Evolutionary conservation across 2,329 filamentous ascomycete species (phyloP).

Genomic region (Penicillium sp.): DNA sequence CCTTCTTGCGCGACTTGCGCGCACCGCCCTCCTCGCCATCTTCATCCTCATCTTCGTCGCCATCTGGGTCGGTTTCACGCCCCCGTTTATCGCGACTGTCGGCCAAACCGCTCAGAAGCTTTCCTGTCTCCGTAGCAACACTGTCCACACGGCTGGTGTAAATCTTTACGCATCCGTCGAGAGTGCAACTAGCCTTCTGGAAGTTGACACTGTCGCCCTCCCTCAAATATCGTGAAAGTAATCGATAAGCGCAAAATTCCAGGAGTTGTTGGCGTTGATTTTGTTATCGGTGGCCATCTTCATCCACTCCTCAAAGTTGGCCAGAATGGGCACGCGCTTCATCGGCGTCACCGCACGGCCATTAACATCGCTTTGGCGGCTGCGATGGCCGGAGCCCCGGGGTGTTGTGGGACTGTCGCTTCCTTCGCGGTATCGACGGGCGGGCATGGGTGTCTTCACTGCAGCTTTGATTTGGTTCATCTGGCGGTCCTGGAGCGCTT

Average conservation of each 20-base stretch:
- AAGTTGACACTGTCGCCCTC: conserved; percentile 98
- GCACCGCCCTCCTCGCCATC: conserved; percentile 50
- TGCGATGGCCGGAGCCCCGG: conserved; percentile 32
- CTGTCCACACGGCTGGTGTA: conserved; percentile 98
- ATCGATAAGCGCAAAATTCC: conserved; percentile 99
- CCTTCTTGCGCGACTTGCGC: conserved; percentile 65
- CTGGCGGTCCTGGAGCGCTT: conserved; percentile 82
- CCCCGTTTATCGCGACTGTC: conserved; percentile 66
- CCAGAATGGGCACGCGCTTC: conserved; percentile 90
- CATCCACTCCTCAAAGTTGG: conserved; percentile 99
- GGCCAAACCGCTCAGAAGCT: conserved; percentile 85
- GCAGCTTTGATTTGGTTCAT: conserved; percentile 87
- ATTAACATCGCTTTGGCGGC: conserved; percentile 49
- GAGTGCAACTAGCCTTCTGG: conserved; percentile 93
- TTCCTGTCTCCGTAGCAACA: conserved; percentile 94
- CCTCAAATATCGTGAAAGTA: conserved; percentile 99
- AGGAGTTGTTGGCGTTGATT: conserved; percentile 96
- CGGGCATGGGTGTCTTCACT: conserved; percentile 45
- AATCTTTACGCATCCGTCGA: conserved; percentile 98
- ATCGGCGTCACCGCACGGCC: conserved; percentile 81
- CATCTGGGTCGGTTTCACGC: conserved; percentile 58
- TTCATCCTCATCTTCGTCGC: conserved; percentile 59
- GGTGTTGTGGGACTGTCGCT: conserved; percentile 50
- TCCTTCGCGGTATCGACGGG: conserved; percentile 36
- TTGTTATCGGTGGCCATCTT: conserved; percentile 99